phyloP scores from a whole-genome alignment of 202 grass and related monocot species.

The Musa balbisiana region DNA sequence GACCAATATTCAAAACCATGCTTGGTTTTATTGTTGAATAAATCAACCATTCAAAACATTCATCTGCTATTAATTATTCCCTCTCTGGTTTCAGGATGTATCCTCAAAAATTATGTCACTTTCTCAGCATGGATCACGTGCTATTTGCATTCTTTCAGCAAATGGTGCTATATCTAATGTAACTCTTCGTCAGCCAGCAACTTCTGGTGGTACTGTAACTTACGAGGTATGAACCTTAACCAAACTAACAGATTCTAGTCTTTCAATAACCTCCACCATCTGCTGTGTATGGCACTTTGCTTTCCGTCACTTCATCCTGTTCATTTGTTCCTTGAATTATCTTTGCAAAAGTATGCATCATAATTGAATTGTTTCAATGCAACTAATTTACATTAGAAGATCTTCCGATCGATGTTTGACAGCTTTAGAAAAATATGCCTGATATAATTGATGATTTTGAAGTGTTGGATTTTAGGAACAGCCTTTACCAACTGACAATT shows the following conservation, averaged over 20 bases:
- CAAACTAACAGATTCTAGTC: no score
- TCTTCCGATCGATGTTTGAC: not conserved
- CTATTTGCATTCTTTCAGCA: conserved; percentile 8
- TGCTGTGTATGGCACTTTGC: not conserved
- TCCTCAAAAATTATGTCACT: conserved; percentile 16
- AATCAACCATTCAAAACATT: not conserved
- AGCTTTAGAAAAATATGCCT: no score
- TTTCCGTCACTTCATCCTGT: not conserved
- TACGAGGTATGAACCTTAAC: conserved; percentile 8
- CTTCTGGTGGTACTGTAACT: conserved; percentile 10
- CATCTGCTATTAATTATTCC: not conserved
- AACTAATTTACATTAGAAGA: not conserved
- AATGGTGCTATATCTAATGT: conserved; percentile 17
- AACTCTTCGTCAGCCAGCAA: conserved; percentile 3
- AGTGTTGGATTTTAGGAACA: no score
- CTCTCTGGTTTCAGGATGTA: conserved; percentile 3
- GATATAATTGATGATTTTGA: no score
- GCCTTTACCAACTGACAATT: no score
- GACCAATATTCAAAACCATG: no score
- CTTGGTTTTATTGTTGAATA: not conserved
- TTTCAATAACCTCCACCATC: not conserved
- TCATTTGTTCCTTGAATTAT: not conserved
- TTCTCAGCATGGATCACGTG: conserved; percentile 8
- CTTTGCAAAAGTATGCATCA: not conserved
- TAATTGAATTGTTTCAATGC: not conserved